A percentile compares a stretch with the other conserved stretches of the same genome.
phyloP scores from a whole-genome alignment of 768 basidiomycete genomes.

The Psilocybe azurescens region DNA sequence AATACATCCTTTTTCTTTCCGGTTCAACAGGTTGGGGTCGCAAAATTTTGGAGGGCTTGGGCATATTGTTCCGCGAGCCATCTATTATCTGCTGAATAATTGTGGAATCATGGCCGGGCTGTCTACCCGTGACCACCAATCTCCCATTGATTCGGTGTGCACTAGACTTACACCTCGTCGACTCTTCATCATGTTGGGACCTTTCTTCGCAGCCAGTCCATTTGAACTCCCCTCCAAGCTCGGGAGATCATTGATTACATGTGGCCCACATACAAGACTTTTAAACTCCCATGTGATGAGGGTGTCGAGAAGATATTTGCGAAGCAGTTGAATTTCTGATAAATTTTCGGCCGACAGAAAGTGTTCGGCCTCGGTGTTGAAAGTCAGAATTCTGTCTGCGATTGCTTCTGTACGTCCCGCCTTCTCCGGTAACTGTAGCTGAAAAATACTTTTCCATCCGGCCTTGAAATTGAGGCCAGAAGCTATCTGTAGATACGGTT shows the following conservation, averaged over 20 bases:
- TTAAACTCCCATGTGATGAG: constrained; percentile 6
- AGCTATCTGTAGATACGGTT: not conserved
- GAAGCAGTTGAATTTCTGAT: not conserved
- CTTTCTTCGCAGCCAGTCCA: constrained; percentile 9
- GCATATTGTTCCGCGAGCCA: too few species aligned
- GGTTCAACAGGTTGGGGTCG: too few species aligned
- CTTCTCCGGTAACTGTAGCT: not conserved
- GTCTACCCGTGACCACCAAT: not conserved
- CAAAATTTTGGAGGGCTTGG: too few species aligned
- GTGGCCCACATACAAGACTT: not conserved
- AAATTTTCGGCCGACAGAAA: not conserved
- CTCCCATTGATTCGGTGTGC: constrained; percentile 1
- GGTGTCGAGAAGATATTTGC: not conserved
- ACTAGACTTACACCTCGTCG: not conserved
- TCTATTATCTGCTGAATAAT: not conserved
- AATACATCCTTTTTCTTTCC: not conserved
- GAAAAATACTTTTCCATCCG: not conserved
- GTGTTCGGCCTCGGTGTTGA: not conserved
- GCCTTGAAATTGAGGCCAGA: not conserved
- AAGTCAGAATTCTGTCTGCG: not conserved
- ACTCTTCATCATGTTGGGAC: not conserved
- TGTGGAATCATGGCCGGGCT: not conserved
- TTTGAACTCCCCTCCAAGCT: constrained; percentile 1
- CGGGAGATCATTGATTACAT: not conserved
- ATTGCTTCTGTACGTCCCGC: not conserved